phyloP scores from a whole-genome alignment of 106 monocot species.

The Allium fistulosum region DNA sequence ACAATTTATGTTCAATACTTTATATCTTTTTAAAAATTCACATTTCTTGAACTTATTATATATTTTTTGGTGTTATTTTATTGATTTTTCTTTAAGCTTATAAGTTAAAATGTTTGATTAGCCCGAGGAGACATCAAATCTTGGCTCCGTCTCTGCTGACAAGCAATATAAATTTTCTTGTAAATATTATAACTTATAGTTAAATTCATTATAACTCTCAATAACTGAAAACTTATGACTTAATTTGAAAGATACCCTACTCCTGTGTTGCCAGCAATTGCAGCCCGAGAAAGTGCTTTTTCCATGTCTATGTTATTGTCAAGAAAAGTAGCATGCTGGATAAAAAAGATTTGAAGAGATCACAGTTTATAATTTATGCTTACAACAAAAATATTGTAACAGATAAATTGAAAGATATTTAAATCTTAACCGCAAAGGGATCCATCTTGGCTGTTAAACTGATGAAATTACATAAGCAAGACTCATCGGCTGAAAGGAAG shows the following conservation, averaged over 20 bases:
- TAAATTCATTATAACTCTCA: too few relatives aligned
- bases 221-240: too few relatives aligned
- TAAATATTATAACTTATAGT: too few relatives aligned
- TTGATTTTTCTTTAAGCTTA: too few relatives aligned
- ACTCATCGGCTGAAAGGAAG: constrained; percentile 57
- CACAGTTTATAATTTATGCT: background rate
- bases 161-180: too few relatives aligned
- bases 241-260: constrained; percentile 10
- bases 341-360: background rate
- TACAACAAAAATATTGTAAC: background rate
- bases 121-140: too few relatives aligned
- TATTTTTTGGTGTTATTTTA: too few relatives aligned
- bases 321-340: constrained; percentile 78
- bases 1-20: too few relatives aligned
- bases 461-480: constrained; percentile 71
- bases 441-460: constrained; percentile 69
- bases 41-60: too few relatives aligned
- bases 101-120: too few relatives aligned
- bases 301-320: constrained; percentile 86
- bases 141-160: too few relatives aligned
- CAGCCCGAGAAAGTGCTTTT: constrained; percentile 82
- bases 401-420: background rate
- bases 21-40: too few relatives aligned
- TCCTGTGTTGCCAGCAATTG: constrained; percentile 74
- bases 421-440: constrained; percentile 58